Evolutionary conservation across 1,284 basidiomycete species (phyloP).

Genomic region (Malassezia restricta): DNA sequence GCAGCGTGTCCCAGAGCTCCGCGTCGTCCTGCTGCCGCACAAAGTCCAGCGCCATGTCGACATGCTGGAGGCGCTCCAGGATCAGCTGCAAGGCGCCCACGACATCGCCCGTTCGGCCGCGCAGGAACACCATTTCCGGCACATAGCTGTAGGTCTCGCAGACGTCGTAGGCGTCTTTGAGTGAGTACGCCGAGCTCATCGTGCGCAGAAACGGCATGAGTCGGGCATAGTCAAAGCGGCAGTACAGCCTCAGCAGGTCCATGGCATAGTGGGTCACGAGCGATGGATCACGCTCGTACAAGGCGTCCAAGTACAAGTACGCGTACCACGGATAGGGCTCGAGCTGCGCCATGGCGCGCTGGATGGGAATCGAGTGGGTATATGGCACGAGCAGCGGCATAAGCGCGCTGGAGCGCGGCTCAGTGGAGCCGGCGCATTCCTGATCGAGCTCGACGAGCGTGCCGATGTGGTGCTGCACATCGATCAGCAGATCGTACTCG

Average conservation of each 20-base stretch:
- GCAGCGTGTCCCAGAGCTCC: constrained; percentile 92
- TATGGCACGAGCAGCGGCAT: constrained; percentile 84
- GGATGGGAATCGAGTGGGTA: constrained; percentile 83
- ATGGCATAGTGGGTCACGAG: constrained; percentile 71
- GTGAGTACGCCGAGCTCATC: constrained; percentile 71
- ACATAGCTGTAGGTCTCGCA: constrained; percentile 77
- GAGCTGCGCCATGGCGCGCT: constrained; percentile 76
- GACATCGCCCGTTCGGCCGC: constrained; percentile 95
- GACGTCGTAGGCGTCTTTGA: constrained; percentile 81
- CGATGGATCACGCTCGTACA: constrained; percentile 76
- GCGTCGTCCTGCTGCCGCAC: constrained; percentile 94
- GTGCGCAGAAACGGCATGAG: constrained; percentile 83
- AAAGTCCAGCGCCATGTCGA: constrained; percentile 79
- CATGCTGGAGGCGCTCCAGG: constrained; percentile 86
- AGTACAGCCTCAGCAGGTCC: constrained; percentile 77
- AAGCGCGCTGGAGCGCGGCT: constrained; percentile 53
- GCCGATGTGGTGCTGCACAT: constrained; percentile 82
- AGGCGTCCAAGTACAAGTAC: constrained; percentile 81
- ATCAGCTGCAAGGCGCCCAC: constrained; percentile 85
- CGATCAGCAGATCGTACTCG: constrained; percentile 86
- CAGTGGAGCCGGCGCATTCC: constrained; percentile 53
- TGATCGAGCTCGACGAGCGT: constrained; percentile 88
- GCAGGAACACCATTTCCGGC: constrained; percentile 90
- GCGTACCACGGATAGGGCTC: constrained; percentile 65
- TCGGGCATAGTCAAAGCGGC: constrained; percentile 65